Evolutionary conservation across 2,329 filamentous ascomycete genomes (phyloP), one percentile per base, ranked within the genome.

Genomic region (Aphanocladium album): DNA sequence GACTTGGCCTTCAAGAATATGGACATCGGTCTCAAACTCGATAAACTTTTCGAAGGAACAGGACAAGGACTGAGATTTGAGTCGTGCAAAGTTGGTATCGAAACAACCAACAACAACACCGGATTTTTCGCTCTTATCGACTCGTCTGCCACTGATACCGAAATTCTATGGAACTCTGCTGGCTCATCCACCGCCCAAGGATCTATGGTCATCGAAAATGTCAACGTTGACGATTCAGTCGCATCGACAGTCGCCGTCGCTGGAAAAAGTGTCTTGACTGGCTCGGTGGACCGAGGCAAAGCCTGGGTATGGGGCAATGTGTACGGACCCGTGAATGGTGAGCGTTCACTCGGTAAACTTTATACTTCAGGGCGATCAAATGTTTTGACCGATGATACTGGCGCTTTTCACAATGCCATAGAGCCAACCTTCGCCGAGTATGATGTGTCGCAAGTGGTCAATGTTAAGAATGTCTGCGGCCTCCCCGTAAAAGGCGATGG

Each of bases 381-480:
- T 17, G n/a, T 37, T 4, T 60, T 65, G 23, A n/a, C 64, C 5
- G 60, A 65, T 33, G 27, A 21, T 5, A 60, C 58, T 19, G 62
- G 64, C 14, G 23, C 60, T 2, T 65, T 61, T n/a, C 52, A 60
- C n/a, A 57, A 35, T 12, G 56, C 50, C 14, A 58, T 60, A 23
- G 60, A 55, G 8, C 64, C 63, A 3, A 64, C 62, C 2, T 82
- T 80, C 57, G 67, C 71, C 4, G 69, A 77, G 39, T 78, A 77
- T 62, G 69, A 70, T 8, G 66, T 71, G 8, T 68, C 71, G 35
- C 72, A 79, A 53, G 70, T 82, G 41, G 68, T 80, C 37, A 81
- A 79, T 59, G 70, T 82, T 51, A 81, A 79, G 64, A 71, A 71
- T 16, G 77, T 79, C 33, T 64, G 71, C 2, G 72, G 70, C 3